Percentiles rank a stretch among this genome's conserved stretches.
Evolutionary conservation across 495 filamentous ascomycete species (phyloP).

Genomic region (Thermothielavioides terrestris): DNA sequence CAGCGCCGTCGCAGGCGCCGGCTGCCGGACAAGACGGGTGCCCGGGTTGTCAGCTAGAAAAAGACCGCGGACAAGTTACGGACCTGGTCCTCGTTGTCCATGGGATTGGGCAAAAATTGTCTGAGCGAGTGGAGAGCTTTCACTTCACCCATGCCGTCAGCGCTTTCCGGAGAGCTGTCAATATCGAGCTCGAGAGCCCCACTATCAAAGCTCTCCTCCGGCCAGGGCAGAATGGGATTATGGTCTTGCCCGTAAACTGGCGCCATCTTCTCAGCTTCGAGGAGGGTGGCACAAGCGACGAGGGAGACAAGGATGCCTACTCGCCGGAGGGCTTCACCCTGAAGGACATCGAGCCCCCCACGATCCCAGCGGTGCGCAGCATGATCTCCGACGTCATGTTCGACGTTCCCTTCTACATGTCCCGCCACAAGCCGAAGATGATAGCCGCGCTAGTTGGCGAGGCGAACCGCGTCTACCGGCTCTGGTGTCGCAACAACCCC

Average conservation of each 20-base stretch:
- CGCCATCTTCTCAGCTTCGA: conserved; percentile 77
- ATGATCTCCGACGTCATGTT: conserved; percentile 96
- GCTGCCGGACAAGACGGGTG: conserved; percentile 33
- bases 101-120: conserved; percentile 95
- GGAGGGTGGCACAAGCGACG: conserved; percentile 50
- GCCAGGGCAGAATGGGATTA: conserved; percentile 50
- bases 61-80: conserved; percentile 61
- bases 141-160: conserved; percentile 96
- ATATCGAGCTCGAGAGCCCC: conserved; percentile 70
- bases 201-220: conserved; percentile 66
- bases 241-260: conserved; percentile 69
- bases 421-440: conserved; percentile 92
- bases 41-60: conserved; percentile 46
- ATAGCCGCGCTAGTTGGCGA: conserved; percentile 79
- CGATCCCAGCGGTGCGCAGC: conserved; percentile 78
- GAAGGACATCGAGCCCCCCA: conserved; percentile 84
- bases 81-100: conserved; percentile 88
- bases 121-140: conserved; percentile 88
- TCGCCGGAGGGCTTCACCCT: conserved; percentile 60
- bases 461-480: conserved; percentile 83
- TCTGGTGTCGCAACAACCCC: conserved; percentile 90
- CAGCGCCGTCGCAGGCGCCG: conserved; percentile 14
- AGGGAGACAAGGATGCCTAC: conserved; percentile 39
- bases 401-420: conserved; percentile 94
- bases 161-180: conserved; percentile 74